phyloP scores from a whole-genome alignment of 495 filamentous ascomycete species.

The Glonium stellatum region DNA sequence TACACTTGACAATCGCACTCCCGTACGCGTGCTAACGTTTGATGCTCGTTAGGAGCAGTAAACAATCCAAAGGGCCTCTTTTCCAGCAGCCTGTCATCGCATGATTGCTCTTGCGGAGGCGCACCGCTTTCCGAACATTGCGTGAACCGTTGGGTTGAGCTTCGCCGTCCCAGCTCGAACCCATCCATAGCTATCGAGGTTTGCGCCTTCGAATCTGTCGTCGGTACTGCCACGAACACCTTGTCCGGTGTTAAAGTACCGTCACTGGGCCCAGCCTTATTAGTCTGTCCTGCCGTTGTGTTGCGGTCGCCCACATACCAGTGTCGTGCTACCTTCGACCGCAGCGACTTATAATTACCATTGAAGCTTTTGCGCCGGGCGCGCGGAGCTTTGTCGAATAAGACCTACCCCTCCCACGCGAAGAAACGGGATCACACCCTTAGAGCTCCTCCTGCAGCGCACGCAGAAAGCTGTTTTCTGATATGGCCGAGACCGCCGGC shows the following conservation, averaged over 20 bases:
- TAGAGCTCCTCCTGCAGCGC: constrained; percentile 5
- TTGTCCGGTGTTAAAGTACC: constrained; percentile 2
- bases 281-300: constrained; percentile 14
- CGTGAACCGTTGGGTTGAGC: constrained; percentile 23
- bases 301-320: constrained; percentile 18
- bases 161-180: not conserved
- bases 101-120: constrained; percentile 21
- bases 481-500: constrained; percentile 29
- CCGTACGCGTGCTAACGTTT: constrained; percentile 29
- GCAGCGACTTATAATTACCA: constrained; percentile 8
- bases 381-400: constrained; percentile 11
- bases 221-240: constrained; percentile 2
- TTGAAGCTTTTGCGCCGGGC: not conserved
- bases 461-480: constrained; percentile 1
- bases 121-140: constrained; percentile 11
- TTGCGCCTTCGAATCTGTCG: constrained; percentile 18
- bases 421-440: constrained; percentile 20
- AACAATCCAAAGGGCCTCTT: not conserved
- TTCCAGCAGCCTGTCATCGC: constrained; percentile 11
- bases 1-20: constrained; percentile 17
- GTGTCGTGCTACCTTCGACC: constrained; percentile 8
- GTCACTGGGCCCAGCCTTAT: constrained; percentile 12
- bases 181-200: constrained; percentile 7
- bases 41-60: constrained; percentile 15
- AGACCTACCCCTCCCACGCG: constrained; percentile 18